These are phyloP conservation scores for Amphicarpaea edgeworthii DNA, from an alignment of 306 rosid species.

Conservation along the genomic window DNA sequence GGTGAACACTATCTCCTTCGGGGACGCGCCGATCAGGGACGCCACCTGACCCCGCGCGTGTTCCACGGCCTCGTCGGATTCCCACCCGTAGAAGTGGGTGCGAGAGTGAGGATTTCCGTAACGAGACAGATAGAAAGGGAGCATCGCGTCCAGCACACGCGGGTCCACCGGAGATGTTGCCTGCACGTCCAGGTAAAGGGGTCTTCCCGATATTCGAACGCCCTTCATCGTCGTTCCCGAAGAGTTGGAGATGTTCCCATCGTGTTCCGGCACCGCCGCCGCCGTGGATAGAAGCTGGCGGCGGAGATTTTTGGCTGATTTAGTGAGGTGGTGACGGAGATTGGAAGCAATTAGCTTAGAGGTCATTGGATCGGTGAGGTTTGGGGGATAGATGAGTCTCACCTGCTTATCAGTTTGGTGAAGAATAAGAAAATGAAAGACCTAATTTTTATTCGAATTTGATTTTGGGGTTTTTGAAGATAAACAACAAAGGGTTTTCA, in stretches of 20 bases:
- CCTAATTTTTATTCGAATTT: neutral
- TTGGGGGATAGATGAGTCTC: conserved; percentile 14
- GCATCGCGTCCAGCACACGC: conserved; percentile 93
- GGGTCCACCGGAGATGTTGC: conserved; percentile 93
- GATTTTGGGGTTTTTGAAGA: neutral
- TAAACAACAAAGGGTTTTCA: neutral
- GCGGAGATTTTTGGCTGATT: conserved; percentile 32
- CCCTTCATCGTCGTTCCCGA: conserved; percentile 80
- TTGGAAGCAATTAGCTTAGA: conserved; percentile 65
- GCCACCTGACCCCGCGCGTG: conserved; percentile 84
- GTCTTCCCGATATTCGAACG: conserved; percentile 76
- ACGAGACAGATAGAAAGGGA: conserved; percentile 71
- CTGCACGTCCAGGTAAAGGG: conserved; percentile 90
- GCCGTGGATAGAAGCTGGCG: conserved; percentile 31
- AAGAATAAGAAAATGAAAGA: neutral
- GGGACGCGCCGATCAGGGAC: conserved; percentile 71
- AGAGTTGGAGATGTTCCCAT: conserved; percentile 58
- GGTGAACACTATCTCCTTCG: conserved; percentile 83
- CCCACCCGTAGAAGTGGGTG: conserved; percentile 95
- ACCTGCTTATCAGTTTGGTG: neutral
- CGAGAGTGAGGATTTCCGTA: conserved; percentile 94
- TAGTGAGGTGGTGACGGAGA: conserved; percentile 54
- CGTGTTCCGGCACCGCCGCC: conserved; percentile 40
- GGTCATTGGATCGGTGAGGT: conserved; percentile 52
- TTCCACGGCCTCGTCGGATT: conserved; percentile 90